These are phyloP conservation scores for Schizopora paradoxa DNA, from an alignment of 1,284 basidiomycete genomes.

Conservation along the genomic window DNA sequence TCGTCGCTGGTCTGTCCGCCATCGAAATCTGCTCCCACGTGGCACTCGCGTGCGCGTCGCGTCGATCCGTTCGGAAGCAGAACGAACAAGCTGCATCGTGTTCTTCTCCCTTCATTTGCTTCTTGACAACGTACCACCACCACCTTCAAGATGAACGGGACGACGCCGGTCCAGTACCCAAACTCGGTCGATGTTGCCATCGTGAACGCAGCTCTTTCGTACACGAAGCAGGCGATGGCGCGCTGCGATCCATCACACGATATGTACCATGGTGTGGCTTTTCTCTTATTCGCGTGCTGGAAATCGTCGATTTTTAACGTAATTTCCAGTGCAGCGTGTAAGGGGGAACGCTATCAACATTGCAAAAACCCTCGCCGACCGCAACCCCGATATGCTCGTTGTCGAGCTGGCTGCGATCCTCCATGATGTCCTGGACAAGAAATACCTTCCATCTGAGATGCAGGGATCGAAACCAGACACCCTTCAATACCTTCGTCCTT, in stretches of 20 bases:
- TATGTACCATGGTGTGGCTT: slow-evolving; percentile 69
- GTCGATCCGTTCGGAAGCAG: too few relatives aligned
- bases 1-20: too few relatives aligned
- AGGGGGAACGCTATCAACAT: slow-evolving; percentile 69
- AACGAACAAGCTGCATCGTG: too few relatives aligned
- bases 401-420: slow-evolving; percentile 60
- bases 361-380: slow-evolving; percentile 41
- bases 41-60: too few relatives aligned
- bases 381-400: slow-evolving; percentile 48
- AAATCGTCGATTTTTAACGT: slow-evolving; percentile 1
- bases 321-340: slow-evolving; percentile 68
- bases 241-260: slow-evolving; percentile 90
- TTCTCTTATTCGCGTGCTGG: slow-evolving; percentile 2
- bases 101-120: too few relatives aligned
- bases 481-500: slow-evolving; percentile 60
- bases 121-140: too few relatives aligned
- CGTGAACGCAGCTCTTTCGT: slow-evolving; percentile 56
- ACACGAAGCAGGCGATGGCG: slow-evolving; percentile 76
- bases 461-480: slow-evolving; percentile 67
- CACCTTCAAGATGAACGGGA: too few relatives aligned
- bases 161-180: too few relatives aligned
- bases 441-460: too few relatives aligned
- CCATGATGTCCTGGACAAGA: slow-evolving; percentile 86
- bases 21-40: too few relatives aligned
- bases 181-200: slow-evolving; percentile 36